phyloP scores from a whole-genome alignment of 192 early-diverging fungal genomes.

The Gigaspora rosea region DNA sequence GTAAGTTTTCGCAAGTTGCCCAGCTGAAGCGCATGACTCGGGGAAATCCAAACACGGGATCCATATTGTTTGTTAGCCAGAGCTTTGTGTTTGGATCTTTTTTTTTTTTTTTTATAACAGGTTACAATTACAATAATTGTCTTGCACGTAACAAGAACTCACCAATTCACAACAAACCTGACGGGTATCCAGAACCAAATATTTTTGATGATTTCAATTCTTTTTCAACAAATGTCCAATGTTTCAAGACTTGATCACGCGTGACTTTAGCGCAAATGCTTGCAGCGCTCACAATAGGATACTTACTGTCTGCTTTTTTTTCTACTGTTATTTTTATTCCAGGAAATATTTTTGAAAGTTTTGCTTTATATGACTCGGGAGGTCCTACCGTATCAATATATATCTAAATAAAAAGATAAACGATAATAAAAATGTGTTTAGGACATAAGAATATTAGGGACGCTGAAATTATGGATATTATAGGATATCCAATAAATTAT shows the following conservation, averaged over 20 bases:
- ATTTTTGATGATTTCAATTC: slow-evolving; percentile 47
- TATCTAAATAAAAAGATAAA: slow-evolving; percentile 50
- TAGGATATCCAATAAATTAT: neutral
- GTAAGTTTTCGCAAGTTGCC: slow-evolving; percentile 77
- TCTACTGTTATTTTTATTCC: slow-evolving; percentile 79
- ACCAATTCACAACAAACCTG: slow-evolving; percentile 45
- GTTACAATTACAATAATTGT: neutral
- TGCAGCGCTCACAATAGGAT: slow-evolving; percentile 93
- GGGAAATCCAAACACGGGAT: slow-evolving; percentile 92
- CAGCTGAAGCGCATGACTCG: slow-evolving; percentile 92
- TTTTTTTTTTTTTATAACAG: neutral
- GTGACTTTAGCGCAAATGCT: slow-evolving; percentile 95
- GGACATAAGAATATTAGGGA: too few species aligned
- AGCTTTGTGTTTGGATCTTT: slow-evolving; percentile 85
- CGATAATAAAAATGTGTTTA: too few species aligned
- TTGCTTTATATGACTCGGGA: slow-evolving; percentile 79
- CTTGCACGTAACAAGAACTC: neutral
- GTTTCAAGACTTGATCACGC: slow-evolving; percentile 64
- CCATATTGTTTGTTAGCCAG: slow-evolving; percentile 81
- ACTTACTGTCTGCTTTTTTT: slow-evolving; percentile 93
- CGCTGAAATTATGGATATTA: neutral
- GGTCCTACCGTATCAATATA: slow-evolving; percentile 97
- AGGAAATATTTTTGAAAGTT: slow-evolving; percentile 77
- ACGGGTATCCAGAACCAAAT: slow-evolving; percentile 93
- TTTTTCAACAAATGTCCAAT: slow-evolving; percentile 71